Conservation (phyloP, 495 filamentous ascomycete species). For the Daldinia decipiens region DNA sequence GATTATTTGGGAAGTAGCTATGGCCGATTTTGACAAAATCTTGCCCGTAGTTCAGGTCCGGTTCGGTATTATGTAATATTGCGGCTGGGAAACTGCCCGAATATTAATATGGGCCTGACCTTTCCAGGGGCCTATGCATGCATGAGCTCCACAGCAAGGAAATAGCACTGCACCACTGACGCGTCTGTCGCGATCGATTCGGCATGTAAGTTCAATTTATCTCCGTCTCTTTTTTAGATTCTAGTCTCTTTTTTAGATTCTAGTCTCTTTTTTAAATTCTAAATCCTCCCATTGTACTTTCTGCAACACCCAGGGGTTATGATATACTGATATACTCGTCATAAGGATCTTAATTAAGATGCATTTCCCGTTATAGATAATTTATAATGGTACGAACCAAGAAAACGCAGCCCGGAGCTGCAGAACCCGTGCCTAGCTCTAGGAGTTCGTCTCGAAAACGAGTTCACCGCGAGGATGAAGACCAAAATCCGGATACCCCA, state of each 20-base stretch:
- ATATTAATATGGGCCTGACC: neutral
- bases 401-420: slow-evolving; percentile 34
- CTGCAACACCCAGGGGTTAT: neutral
- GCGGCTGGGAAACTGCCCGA: slow-evolving; percentile 4
- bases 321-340: neutral
- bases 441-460: slow-evolving; percentile 43
- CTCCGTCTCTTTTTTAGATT: neutral
- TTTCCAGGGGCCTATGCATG: neutral
- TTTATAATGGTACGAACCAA: slow-evolving; percentile 48
- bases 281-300: neutral
- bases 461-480: slow-evolving; percentile 28
- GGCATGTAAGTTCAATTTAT: neutral
- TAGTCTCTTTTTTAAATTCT: neutral
- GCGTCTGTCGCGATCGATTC: neutral
- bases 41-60: neutral
- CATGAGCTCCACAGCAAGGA: neutral
- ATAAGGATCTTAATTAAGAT: neutral
- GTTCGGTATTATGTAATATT: slow-evolving; percentile 17
- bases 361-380: slow-evolving; percentile 1
- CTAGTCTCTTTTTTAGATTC: neutral
- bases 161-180: neutral
- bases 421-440: slow-evolving; percentile 27
- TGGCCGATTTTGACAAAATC: neutral
- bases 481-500: slow-evolving; percentile 16
- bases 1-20: neutral